Evolutionary conservation across 495 filamentous ascomycete species (phyloP).

Genomic region (Aspergillus taichungensis): DNA sequence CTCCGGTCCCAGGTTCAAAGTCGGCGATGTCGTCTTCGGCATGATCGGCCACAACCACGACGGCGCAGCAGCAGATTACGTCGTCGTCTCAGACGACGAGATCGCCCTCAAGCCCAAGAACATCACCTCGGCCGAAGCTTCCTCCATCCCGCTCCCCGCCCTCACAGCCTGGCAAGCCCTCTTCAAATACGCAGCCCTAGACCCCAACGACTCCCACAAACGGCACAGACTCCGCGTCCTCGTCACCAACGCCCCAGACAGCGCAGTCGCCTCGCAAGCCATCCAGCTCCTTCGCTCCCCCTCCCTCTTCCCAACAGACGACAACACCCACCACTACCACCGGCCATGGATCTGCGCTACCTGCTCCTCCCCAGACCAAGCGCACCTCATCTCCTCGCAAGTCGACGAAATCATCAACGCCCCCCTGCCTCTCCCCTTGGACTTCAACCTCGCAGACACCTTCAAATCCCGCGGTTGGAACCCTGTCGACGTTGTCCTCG

Average conservation of each 20-base stretch:
- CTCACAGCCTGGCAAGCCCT: slow-evolving; percentile 52
- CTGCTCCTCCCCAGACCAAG: slow-evolving; percentile 22
- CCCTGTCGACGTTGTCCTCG: slow-evolving; percentile 34
- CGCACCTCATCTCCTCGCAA: slow-evolving; percentile 15
- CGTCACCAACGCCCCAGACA: slow-evolving; percentile 29
- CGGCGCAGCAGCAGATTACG: slow-evolving; percentile 46
- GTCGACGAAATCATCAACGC: slow-evolving; percentile 28
- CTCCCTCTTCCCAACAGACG: slow-evolving; percentile 18
- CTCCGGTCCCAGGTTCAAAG: slow-evolving; percentile 31
- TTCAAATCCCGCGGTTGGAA: slow-evolving; percentile 26
- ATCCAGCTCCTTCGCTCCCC: slow-evolving; percentile 29
- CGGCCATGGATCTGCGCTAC: slow-evolving; percentile 36
- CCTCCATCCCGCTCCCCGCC: slow-evolving; percentile 43
- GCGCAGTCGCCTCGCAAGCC: slow-evolving; percentile 29
- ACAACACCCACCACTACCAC: neutral
- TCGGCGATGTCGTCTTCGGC: slow-evolving; percentile 46
- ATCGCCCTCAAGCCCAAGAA: slow-evolving; percentile 40
- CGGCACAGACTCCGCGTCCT: slow-evolving; percentile 17
- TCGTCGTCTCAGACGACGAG: slow-evolving; percentile 41
- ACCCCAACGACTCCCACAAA: slow-evolving; percentile 12
- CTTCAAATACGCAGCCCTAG: slow-evolving; percentile 41
- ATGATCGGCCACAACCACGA: slow-evolving; percentile 36
- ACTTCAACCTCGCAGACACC: slow-evolving; percentile 20
- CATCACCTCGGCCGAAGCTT: slow-evolving; percentile 40
- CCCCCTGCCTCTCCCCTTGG: slow-evolving; percentile 12